Percentiles rank a stretch among this genome's conserved stretches.
Evolutionary conservation across 352 stramenopile genomes (phyloP).

Genomic region (Bremia lactucae): DNA sequence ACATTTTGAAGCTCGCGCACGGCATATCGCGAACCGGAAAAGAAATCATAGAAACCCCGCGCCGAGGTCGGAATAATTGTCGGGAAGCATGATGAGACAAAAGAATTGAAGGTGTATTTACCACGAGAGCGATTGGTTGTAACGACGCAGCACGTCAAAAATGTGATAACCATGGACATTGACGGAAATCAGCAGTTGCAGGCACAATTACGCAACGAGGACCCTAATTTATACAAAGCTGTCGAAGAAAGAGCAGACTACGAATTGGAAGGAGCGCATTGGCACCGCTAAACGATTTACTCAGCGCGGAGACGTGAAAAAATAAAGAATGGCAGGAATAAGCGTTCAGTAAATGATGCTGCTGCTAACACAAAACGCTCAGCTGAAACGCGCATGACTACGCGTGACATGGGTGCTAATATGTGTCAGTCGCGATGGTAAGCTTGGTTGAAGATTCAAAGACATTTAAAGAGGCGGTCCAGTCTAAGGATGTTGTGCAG

Average conservation of each 20-base stretch:
- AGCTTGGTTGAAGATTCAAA: too few species aligned
- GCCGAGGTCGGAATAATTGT: constrained; percentile 3
- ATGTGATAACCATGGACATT: background rate
- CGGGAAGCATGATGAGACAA: constrained; percentile 8
- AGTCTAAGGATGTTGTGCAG: background rate
- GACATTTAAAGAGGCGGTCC: background rate
- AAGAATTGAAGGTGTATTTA: constrained; percentile 9
- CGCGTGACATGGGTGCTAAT: background rate
- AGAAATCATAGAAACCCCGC: background rate
- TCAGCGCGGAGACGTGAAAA: too few species aligned
- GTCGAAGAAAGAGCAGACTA: background rate
- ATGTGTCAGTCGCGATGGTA: background rate
- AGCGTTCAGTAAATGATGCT: too few species aligned
- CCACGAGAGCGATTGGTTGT: background rate
- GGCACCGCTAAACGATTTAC: too few species aligned
- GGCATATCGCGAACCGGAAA: too few species aligned
- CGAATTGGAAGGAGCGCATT: background rate
- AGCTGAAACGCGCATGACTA: background rate
- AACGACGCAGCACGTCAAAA: background rate
- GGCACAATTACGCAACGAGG: background rate
- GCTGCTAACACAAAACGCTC: too few species aligned
- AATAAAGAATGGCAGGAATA: too few species aligned
- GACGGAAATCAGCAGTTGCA: background rate
- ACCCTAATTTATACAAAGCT: background rate
- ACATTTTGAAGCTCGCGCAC: constrained; percentile 6